A percentile compares a stretch with the other conserved stretches of the same genome.
These are phyloP conservation scores for Thecaphora frezii DNA, from an alignment of 1,284 basidiomycete species.

Conservation along the genomic window DNA sequence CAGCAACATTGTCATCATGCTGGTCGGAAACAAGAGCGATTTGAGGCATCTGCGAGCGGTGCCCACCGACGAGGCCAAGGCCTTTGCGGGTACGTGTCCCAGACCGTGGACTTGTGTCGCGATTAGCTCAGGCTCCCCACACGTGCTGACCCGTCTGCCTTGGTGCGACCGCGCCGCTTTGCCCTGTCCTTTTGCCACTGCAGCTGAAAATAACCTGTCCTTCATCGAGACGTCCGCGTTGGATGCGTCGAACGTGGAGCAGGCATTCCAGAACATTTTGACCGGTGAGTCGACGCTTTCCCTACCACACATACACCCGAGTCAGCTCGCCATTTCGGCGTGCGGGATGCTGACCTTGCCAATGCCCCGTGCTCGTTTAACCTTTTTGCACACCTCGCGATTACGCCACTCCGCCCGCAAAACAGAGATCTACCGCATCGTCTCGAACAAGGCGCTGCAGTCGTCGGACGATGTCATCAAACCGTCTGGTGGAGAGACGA, in stretches of 20 bases:
- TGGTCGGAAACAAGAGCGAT: constrained; percentile 80
- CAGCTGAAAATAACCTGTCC: constrained; percentile 79
- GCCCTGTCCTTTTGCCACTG: neutral
- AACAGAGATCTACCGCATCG: constrained; percentile 59
- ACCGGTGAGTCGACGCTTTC: constrained; percentile 68
- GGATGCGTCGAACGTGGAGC: constrained; percentile 96
- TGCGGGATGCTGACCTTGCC: neutral
- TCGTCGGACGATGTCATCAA: constrained; percentile 59
- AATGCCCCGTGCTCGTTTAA: neutral
- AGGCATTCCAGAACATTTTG: constrained; percentile 90
- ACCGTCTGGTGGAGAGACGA: constrained; percentile 58
- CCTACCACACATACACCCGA: neutral
- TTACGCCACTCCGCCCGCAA: neutral
- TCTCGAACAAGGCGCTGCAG: constrained; percentile 59
- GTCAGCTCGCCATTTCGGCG: neutral
- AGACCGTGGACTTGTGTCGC: neutral
- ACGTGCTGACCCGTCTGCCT: too few relatives aligned
- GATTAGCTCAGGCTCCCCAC: neutral
- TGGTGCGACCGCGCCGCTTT: neutral
- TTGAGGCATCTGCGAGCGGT: constrained; percentile 95
- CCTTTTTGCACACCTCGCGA: constrained; percentile 2
- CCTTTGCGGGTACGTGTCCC: constrained; percentile 51
- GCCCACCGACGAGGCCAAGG: constrained; percentile 72
- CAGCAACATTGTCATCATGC: constrained; percentile 63
- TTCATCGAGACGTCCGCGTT: constrained; percentile 96